Conservation (phyloP, 192 early-diverging fungal species). For the Allomyces macrogynus region DNA sequence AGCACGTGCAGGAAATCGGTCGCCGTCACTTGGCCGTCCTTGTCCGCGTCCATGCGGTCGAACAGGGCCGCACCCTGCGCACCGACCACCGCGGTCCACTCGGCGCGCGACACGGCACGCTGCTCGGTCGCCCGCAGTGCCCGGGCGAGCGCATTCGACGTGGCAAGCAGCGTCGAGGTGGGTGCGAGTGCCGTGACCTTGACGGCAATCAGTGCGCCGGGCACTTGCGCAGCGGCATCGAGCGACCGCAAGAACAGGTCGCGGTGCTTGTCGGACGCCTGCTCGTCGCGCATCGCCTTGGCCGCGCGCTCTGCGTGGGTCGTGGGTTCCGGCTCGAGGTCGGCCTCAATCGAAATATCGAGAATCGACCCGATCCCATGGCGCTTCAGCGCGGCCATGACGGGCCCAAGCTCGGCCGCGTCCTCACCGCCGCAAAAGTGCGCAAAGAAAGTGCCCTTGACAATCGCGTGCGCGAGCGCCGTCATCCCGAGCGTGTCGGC, state of each 20-base stretch:
- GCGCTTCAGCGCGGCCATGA: conserved; percentile 46
- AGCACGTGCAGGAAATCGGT: conserved; percentile 42
- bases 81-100: background rate
- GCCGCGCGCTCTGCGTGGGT: too few relatives aligned
- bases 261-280: conserved; percentile 9
- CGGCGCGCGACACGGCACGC: background rate
- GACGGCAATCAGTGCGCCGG: conserved; percentile 23
- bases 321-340: conserved; percentile 23
- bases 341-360: conserved; percentile 75
- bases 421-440: conserved; percentile 56
- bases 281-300: too few relatives aligned
- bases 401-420: conserved; percentile 56
- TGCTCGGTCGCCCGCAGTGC: conserved; percentile 13
- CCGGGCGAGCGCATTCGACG: conserved; percentile 14
- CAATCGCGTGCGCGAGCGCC: background rate
- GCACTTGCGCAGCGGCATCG: conserved; percentile 18
- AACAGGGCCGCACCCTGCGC: conserved; percentile 13
- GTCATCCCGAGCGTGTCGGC: background rate
- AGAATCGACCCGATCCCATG: conserved; percentile 64
- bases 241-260: conserved; percentile 15
- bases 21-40: conserved; percentile 38
- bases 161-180: conserved; percentile 16
- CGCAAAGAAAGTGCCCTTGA: conserved; percentile 1
- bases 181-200: conserved; percentile 27
- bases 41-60: conserved; percentile 19